A percentile compares a stretch with the other conserved stretches of the same genome.
These are phyloP conservation scores for Malus asiatica DNA, from an alignment of 306 rosid species.

Conservation along the genomic window DNA sequence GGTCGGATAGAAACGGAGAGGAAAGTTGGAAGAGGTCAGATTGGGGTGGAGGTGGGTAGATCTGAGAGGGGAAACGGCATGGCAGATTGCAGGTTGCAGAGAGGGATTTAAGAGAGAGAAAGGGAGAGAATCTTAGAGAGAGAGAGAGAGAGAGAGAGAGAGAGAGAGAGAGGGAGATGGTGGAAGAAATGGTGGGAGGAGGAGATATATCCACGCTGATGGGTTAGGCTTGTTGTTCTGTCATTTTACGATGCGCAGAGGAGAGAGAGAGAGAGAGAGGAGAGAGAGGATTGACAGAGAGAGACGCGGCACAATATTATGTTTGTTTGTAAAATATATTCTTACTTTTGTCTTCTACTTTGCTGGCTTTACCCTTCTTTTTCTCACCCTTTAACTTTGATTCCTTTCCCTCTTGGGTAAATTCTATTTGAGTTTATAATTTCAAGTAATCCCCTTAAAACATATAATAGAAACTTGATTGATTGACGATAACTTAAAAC, in stretches of 20 bases:
- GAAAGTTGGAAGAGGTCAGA: background rate
- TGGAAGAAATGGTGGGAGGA: background rate
- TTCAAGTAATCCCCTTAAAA: background rate
- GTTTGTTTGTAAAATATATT: background rate
- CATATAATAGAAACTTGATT: background rate
- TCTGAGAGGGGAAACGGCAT: background rate
- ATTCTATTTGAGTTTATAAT: background rate
- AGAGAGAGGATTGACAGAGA: background rate
- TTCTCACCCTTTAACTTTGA: background rate
- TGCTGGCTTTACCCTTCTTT: background rate
- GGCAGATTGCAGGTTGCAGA: background rate
- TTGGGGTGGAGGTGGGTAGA: background rate
- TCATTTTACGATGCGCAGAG: background rate
- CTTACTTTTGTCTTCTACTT: background rate
- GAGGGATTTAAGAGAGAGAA: background rate
- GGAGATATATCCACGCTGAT: background rate
- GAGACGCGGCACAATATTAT: background rate
- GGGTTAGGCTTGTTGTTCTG: background rate
- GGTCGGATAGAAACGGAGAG: constrained; percentile 3
- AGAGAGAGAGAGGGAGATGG: background rate
- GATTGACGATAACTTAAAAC: too few species aligned
- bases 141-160: background rate
- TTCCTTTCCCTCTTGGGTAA: background rate
- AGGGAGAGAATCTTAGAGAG: background rate
- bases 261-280: background rate